Conservation (phyloP, 2,329 filamentous ascomycete species). For the Coniochaeta pulveracea region DNA sequence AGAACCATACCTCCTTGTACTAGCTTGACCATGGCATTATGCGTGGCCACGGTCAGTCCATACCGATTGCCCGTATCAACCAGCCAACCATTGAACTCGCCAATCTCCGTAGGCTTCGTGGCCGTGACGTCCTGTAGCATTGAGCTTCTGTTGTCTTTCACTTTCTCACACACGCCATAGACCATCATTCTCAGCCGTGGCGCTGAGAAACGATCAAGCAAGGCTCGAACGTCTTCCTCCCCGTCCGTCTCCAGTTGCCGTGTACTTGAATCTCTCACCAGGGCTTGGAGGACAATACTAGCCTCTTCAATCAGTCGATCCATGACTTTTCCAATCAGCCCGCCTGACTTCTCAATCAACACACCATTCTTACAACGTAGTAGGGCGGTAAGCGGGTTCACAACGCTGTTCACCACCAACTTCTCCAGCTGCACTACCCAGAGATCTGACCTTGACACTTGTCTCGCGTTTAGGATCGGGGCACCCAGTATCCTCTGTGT, state of each 20-base stretch:
- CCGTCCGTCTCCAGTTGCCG: too few species aligned
- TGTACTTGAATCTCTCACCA: conserved; percentile 48
- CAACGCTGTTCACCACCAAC: conserved; percentile 65
- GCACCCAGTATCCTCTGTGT: conserved; percentile 27
- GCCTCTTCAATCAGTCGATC: conserved; percentile 64
- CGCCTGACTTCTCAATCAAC: conserved; percentile 47
- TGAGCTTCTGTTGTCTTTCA: conserved; percentile 43
- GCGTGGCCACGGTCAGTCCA: conserved; percentile 9
- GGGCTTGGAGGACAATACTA: conserved; percentile 55
- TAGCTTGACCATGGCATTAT: conserved; percentile 13
- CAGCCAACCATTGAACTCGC: conserved; percentile 50
- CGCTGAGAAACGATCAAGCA: conserved; percentile 31
- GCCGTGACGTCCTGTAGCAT: conserved; percentile 49
- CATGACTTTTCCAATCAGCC: conserved; percentile 46
- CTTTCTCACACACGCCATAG: conserved; percentile 32
- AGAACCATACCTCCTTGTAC: conserved; percentile 11
- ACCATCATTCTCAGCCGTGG: conserved; percentile 31
- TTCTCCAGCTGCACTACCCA: conserved; percentile 71
- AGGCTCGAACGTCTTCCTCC: conserved; percentile 7
- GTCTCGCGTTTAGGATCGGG: conserved; percentile 27
- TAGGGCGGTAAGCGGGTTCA: conserved; percentile 79
- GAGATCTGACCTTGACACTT: conserved; percentile 29
- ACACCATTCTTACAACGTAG: conserved; percentile 69
- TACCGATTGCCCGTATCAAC: conserved; percentile 15
- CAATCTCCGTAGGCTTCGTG: conserved; percentile 41